Base-by-base conservation (phyloP, 2,329 filamentous ascomycete genomes). In the Helicocarpus griseus region DNA sequence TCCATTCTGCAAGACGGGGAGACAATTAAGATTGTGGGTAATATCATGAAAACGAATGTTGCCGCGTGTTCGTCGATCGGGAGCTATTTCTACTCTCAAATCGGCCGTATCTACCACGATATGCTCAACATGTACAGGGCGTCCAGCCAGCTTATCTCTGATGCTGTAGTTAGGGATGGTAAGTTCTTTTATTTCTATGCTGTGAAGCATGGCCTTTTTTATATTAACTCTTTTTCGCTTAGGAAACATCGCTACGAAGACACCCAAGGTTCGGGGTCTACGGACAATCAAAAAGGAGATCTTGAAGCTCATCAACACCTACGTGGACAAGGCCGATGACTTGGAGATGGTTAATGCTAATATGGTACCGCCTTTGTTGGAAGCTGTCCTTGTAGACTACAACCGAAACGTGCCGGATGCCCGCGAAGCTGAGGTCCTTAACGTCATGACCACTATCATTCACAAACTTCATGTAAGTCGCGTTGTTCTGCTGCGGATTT, bases 1-100 rank as follows among this genome's bases (percentile, higher is more conserved):
- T 79, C 83, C 21, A 89, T 93, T 59, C 77, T 98, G 11, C 89
- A 97, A 68, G 89, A 97, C 63, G 77, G 84, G 9, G 90, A 98
- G 60, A 95, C 90, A 0, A 97, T 98, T 74, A 98, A 98, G 76
- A 85, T 98, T 59, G 90, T 98, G 56, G 93, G 93, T 59, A 98
- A 98, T 72, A 96, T 98, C 66, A 98, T 98, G 93, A 98, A 98
- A 80, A 98, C 93, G 0, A 98, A 98, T 62, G 93, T 98, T 4
- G 91, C 94, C n/a, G 93, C 93, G 33, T 98, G 93, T 69, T 88
- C 87, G 33, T 97, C 93, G 0, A 93, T 98, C 53, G 93, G 94
- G 31, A 83, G 88, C 49, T 98, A 97, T 72, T 98, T 98, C 70
- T 96, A 95, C 65, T 91, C 93, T 11, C 93, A 98, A 67, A 95